phyloP scores from a whole-genome alignment of 495 filamentous ascomycete species.

The Penicillium macrosclerotiorum region DNA sequence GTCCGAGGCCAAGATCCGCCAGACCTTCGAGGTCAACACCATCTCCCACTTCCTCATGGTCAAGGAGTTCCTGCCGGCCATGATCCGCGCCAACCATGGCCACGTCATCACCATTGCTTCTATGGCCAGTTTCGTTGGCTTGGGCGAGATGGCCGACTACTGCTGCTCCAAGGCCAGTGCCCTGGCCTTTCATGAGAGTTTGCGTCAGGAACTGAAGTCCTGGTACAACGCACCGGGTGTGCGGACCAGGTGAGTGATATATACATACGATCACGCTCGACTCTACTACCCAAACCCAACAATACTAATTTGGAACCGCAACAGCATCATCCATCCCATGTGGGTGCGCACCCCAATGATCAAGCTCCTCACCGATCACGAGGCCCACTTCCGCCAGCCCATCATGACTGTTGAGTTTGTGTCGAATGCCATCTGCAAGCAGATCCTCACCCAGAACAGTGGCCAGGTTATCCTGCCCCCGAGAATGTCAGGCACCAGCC shows the following conservation, averaged over 20 bases:
- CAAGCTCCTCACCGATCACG: constrained; percentile 37
- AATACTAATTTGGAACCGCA: neutral
- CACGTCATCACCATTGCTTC: constrained; percentile 58
- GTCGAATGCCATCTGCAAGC: constrained; percentile 37
- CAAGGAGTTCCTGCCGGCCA: constrained; percentile 59
- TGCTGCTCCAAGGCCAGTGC: constrained; percentile 56
- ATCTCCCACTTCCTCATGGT: constrained; percentile 57
- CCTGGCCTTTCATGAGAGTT: constrained; percentile 52
- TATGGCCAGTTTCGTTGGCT: constrained; percentile 51
- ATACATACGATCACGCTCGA: too few species aligned
- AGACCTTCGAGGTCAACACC: constrained; percentile 59
- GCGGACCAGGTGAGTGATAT: constrained; percentile 40
- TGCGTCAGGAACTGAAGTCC: constrained; percentile 42
- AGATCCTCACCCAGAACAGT: constrained; percentile 42
- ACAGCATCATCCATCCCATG: constrained; percentile 42
- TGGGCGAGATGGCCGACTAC: constrained; percentile 54
- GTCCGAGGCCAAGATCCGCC: constrained; percentile 42
- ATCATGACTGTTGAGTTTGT: constrained; percentile 39
- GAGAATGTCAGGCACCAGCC: constrained; percentile 17
- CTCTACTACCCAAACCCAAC: too few species aligned
- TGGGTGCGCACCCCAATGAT: constrained; percentile 50
- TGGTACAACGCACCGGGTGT: constrained; percentile 45
- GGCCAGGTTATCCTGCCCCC: constrained; percentile 40
- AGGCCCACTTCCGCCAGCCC: constrained; percentile 34
- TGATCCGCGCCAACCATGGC: constrained; percentile 59